A percentile compares a stretch with the other conserved stretches of the same genome.
Conservation (phyloP, 148 eudicot genomes). For the Nepenthes gracilis region DNA sequence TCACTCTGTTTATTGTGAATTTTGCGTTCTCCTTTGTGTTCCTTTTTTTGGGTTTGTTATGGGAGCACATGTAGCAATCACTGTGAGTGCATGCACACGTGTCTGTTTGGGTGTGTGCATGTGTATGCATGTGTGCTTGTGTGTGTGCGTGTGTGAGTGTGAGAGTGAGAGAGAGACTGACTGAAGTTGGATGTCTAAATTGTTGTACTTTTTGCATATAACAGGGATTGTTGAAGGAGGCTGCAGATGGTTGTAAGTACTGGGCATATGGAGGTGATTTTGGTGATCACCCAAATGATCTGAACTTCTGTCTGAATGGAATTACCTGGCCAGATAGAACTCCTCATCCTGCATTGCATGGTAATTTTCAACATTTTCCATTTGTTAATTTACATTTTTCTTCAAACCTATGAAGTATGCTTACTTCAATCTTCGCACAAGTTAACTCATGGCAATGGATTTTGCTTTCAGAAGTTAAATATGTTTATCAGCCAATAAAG, state of each 20-base stretch:
- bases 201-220: not conserved
- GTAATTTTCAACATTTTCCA: slow-evolving; percentile 18
- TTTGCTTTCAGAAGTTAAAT: slow-evolving; percentile 67
- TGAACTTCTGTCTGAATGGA: slow-evolving; percentile 94
- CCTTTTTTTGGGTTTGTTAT: too few relatives aligned
- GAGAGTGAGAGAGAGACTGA: too few relatives aligned
- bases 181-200: not conserved
- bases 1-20: too few relatives aligned
- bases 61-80: too few relatives aligned
- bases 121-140: too few relatives aligned
- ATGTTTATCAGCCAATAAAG: slow-evolving; percentile 92
- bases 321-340: slow-evolving; percentile 84
- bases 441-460: not conserved
- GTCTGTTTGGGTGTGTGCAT: too few relatives aligned
- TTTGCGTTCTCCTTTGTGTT: too few relatives aligned
- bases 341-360: slow-evolving; percentile 90
- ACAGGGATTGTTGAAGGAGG: slow-evolving; percentile 75
- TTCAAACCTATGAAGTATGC: not conserved
- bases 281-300: slow-evolving; percentile 88
- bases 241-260: slow-evolving; percentile 54
- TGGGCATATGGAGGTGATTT: slow-evolving; percentile 99
- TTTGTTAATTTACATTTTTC: not conserved
- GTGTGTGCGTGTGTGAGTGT: too few relatives aligned
- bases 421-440: not conserved
- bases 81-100: too few relatives aligned